A percentile compares a stretch with the other conserved stretches of the same genome.
These are phyloP conservation scores for Nannizziopsis barbatae DNA, from an alignment of 2,329 filamentous ascomycete genomes.

Conservation along the genomic window DNA sequence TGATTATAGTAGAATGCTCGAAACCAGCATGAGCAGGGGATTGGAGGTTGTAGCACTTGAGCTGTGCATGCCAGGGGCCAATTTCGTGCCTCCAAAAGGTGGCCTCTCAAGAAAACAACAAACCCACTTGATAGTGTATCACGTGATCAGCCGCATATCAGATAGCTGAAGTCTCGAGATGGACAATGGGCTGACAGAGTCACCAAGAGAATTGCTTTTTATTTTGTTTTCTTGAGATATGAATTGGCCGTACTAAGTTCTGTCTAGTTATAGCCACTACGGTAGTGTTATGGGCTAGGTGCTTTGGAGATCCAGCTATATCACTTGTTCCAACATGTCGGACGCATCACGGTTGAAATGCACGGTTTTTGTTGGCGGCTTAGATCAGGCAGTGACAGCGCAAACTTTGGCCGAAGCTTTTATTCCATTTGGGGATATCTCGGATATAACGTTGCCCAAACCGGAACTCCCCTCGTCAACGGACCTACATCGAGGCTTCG, in stretches of 20 bases:
- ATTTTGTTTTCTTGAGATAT: too few species aligned
- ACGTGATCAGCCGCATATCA: neutral
- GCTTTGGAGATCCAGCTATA: constrained; percentile 6
- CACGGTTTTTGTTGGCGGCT: constrained; percentile 83
- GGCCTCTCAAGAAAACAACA: constrained; percentile 7
- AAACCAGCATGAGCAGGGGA: neutral
- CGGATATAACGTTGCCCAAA: constrained; percentile 81
- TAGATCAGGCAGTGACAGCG: constrained; percentile 65
- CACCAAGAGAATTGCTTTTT: too few species aligned
- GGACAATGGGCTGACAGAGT: neutral
- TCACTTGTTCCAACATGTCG: constrained; percentile 49
- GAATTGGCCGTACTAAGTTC: too few species aligned
- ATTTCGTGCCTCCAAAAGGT: constrained; percentile 8
- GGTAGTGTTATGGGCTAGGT: constrained; percentile 3
- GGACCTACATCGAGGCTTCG: constrained; percentile 80
- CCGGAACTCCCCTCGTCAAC: constrained; percentile 68
- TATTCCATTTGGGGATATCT: constrained; percentile 91
- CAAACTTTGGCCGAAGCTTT: constrained; percentile 79
- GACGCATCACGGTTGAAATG: constrained; percentile 74
- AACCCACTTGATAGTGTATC: neutral
- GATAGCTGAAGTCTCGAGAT: neutral
- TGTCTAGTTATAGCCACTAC: neutral
- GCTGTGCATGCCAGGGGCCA: constrained; percentile 10
- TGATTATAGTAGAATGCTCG: neutral
- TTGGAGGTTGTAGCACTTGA: neutral